A percentile compares a stretch with the other conserved stretches of the same genome.
These are phyloP conservation scores for Moricandia moricandioides DNA, from an alignment of 345 rosid species.

Conservation along the genomic window DNA sequence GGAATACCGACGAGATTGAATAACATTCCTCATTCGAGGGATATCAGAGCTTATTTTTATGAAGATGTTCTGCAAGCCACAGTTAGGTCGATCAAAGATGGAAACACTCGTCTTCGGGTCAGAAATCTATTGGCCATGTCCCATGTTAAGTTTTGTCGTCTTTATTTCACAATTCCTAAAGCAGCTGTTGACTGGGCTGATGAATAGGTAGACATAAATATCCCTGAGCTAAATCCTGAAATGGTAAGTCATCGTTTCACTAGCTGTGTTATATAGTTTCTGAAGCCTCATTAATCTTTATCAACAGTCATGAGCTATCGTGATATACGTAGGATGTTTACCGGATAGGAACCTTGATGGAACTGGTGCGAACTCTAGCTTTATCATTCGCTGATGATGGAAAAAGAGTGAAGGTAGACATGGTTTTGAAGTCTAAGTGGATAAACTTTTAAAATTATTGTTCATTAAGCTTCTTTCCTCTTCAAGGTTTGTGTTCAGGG, in stretches of 20 bases:
- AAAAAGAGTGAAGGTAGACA: conserved; percentile 73
- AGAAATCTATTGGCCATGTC: neutral
- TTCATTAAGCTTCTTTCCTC: conserved; percentile 13
- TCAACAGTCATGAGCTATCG: conserved; percentile 24
- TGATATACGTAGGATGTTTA: conserved; percentile 77
- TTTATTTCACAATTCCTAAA: neutral
- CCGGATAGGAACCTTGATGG: conserved; percentile 95
- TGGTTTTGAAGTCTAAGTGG: neutral
- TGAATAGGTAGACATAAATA: conserved; percentile 83
- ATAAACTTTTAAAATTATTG: neutral
- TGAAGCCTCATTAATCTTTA: neutral
- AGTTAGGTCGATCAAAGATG: conserved; percentile 64
- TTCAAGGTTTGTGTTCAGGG: conserved; percentile 97
- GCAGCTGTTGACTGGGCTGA: neutral
- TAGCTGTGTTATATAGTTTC: neutral
- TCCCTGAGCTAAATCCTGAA: conserved; percentile 94
- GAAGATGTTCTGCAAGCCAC: conserved; percentile 83
- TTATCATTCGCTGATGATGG: conserved; percentile 96
- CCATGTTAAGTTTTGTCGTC: neutral
- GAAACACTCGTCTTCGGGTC: conserved; percentile 73
- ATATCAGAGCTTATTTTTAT: conserved; percentile 83
- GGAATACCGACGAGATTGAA: conserved; percentile 94
- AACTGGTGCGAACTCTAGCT: conserved; percentile 78
- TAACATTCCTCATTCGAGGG: conserved; percentile 93
- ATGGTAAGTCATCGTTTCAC: conserved; percentile 54